These are phyloP conservation scores for Thermothelomyces thermophilus DNA, from an alignment of 2,329 filamentous ascomycete species.

Conservation along the genomic window DNA sequence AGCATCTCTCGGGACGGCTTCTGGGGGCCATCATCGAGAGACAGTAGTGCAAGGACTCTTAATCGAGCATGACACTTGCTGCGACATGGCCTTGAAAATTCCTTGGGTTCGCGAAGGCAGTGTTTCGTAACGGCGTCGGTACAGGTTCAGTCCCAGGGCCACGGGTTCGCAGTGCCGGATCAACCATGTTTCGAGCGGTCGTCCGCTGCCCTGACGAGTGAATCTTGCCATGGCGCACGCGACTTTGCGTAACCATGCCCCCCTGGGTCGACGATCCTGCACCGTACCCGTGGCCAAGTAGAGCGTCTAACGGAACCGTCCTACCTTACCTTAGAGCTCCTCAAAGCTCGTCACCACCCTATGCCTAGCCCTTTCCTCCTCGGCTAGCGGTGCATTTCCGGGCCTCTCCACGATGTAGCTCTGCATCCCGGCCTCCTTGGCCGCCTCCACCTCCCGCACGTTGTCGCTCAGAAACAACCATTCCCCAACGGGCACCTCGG, in stretches of 20 bases:
- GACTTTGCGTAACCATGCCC: too few species aligned
- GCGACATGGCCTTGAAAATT: neutral
- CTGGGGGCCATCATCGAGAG: too few species aligned
- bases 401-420: slow-evolving; percentile 57
- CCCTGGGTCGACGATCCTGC: too few species aligned
- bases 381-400: slow-evolving; percentile 60
- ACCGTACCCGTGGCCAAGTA: neutral
- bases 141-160: neutral
- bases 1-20: neutral
- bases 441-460: slow-evolving; percentile 60
- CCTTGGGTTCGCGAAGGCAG: neutral
- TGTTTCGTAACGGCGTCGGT: neutral
- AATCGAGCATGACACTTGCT: neutral
- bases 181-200: neutral
- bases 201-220: neutral
- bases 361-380: slow-evolving; percentile 30
- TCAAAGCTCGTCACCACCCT: slow-evolving; percentile 30
- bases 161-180: neutral
- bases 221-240: neutral
- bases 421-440: slow-evolving; percentile 55
- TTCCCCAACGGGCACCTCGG: slow-evolving; percentile 39
- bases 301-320: too few species aligned
- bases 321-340: slow-evolving; percentile 16
- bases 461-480: slow-evolving; percentile 83
- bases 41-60: neutral